Conservation (phyloP, 345 rosid species). For the Brassica incana region DNA sequence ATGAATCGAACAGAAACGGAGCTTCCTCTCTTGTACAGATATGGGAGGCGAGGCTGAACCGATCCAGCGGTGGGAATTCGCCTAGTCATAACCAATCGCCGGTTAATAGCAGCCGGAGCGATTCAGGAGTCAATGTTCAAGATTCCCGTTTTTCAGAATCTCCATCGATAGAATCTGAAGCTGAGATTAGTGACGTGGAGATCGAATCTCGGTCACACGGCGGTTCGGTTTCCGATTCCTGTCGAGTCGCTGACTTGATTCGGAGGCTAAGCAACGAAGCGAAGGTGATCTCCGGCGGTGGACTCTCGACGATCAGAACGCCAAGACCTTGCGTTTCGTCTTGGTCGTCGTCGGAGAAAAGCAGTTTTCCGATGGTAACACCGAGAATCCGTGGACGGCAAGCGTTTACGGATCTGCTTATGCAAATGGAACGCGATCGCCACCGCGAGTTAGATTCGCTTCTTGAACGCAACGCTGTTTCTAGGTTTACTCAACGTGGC, state of each 20-base stretch:
- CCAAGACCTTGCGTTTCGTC: constrained; percentile 20
- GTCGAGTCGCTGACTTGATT: constrained; percentile 64
- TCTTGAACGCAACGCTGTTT: constrained; percentile 59
- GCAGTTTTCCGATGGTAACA: constrained; percentile 37
- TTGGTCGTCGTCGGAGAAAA: constrained; percentile 20
- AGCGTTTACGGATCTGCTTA: constrained; percentile 70
- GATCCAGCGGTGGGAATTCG: constrained; percentile 38
- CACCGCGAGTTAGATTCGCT: constrained; percentile 55
- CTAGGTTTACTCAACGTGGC: constrained; percentile 76
- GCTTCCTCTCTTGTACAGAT: constrained; percentile 93
- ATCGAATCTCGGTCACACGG: constrained; percentile 30
- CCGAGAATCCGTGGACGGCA: constrained; percentile 75
- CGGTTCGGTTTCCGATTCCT: constrained; percentile 25
- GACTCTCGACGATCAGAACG: constrained; percentile 22
- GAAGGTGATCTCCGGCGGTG: constrained; percentile 24
- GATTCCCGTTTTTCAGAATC: constrained; percentile 1
- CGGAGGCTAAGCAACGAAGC: constrained; percentile 45
- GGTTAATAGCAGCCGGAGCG: constrained; percentile 11
- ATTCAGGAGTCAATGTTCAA: constrained; percentile 22
- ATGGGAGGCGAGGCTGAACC: constrained; percentile 79
- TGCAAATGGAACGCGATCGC: constrained; percentile 63
- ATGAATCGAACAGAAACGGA: constrained; percentile 35
- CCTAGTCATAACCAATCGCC: constrained; percentile 9
- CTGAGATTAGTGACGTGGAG: constrained; percentile 19
- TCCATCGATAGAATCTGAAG: background rate